Evolutionary conservation across 768 basidiomycete species (phyloP).

Genomic region (Saitozyma podzolica): DNA sequence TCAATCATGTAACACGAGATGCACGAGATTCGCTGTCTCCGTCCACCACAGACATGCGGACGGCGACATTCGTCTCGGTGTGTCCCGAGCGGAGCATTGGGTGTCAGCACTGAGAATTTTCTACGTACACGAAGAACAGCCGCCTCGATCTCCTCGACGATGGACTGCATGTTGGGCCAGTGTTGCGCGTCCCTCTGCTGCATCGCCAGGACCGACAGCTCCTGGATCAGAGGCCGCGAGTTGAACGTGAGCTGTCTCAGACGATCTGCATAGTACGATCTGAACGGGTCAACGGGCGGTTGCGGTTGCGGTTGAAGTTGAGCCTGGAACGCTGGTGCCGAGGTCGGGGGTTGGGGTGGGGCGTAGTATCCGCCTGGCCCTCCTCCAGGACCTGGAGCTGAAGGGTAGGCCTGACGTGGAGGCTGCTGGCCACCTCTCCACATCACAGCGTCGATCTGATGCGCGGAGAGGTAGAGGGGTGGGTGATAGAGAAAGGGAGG

Average conservation of each 20-base stretch:
- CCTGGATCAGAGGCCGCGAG: slow-evolving; percentile 90
- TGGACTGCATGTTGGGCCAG: slow-evolving; percentile 42
- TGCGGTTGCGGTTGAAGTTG: neutral
- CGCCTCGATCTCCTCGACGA: slow-evolving; percentile 45
- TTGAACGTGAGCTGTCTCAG: slow-evolving; percentile 72
- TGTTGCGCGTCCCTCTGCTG: slow-evolving; percentile 38
- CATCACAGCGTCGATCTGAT: too few species aligned
- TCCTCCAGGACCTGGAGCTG: too few species aligned
- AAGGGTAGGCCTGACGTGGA: too few species aligned
- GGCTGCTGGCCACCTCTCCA: too few species aligned
- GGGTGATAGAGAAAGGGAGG: too few species aligned
- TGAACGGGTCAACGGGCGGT: slow-evolving; percentile 38
- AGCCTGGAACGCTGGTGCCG: slow-evolving; percentile 3
- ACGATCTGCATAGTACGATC: slow-evolving; percentile 42
- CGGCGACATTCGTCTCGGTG: too few species aligned
- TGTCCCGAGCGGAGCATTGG: slow-evolving; percentile 1
- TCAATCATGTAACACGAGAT: slow-evolving; percentile 50
- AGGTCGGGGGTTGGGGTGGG: slow-evolving; percentile 4
- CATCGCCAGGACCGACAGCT: slow-evolving; percentile 79
- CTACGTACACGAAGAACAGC: slow-evolving; percentile 40
- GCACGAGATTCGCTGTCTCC: neutral
- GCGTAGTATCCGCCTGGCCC: slow-evolving; percentile 1
- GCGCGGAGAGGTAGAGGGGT: too few species aligned
- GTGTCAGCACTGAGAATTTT: slow-evolving; percentile 21
- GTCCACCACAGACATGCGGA: too few species aligned